These are phyloP conservation scores for Metschnikowia similis DNA, from an alignment of 805 yeast genomes.

Conservation along the genomic window DNA sequence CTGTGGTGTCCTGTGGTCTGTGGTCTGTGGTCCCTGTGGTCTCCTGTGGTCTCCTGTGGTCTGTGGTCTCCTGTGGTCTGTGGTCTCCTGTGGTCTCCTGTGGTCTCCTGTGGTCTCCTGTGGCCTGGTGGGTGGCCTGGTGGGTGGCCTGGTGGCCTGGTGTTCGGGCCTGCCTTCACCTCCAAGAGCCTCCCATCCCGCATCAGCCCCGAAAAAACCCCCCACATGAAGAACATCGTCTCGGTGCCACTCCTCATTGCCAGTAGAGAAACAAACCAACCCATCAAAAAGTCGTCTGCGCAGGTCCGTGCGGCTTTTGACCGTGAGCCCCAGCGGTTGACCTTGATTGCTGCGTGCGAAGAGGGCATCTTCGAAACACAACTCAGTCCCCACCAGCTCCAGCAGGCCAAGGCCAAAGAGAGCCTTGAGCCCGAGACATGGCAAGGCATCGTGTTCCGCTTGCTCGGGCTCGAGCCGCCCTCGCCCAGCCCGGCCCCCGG, in stretches of 20 bases:
- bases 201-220: conserved; percentile 1
- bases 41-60: too few species aligned
- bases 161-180: not conserved
- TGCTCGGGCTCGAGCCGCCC: not conserved
- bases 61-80: too few species aligned
- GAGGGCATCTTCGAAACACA: conserved; percentile 15
- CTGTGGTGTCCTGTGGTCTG: too few species aligned
- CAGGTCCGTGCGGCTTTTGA: conserved; percentile 6
- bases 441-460: conserved; percentile 10
- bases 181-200: not conserved
- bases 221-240: conserved; percentile 1
- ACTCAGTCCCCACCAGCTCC: conserved; percentile 5
- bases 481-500: too few species aligned
- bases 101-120: too few species aligned
- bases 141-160: too few species aligned
- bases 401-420: conserved; percentile 6
- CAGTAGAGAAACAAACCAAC: conserved; percentile 1
- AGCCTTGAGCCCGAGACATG: conserved; percentile 17
- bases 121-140: too few species aligned
- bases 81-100: too few species aligned
- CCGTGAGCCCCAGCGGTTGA: not conserved
- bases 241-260: conserved; percentile 9
- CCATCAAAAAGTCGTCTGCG: conserved; percentile 8
- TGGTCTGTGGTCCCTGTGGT: too few species aligned
- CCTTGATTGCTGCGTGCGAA: conserved; percentile 15